Evolutionary conservation across 2,329 filamentous ascomycete genomes (phyloP).

Genomic region (Colletotrichum acutatum): DNA sequence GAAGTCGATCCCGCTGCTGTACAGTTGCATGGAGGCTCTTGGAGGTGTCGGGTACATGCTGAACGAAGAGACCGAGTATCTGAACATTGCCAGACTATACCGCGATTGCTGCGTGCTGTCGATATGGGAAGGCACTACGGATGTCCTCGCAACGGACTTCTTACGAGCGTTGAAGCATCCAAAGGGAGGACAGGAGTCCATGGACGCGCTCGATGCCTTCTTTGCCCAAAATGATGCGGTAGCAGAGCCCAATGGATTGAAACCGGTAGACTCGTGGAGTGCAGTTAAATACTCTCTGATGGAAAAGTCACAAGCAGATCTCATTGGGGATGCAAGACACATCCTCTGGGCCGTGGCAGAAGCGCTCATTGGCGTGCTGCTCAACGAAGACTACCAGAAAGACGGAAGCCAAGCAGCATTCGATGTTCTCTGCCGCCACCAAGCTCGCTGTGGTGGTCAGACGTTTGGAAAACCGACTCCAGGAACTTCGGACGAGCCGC

Average conservation of each 20-base stretch:
- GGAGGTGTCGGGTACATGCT: conserved; percentile 75
- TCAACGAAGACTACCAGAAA: conserved; percentile 52
- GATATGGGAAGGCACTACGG: conserved; percentile 81
- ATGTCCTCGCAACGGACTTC: conserved; percentile 65
- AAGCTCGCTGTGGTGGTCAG: conserved; percentile 36
- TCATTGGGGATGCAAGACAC: conserved; percentile 58
- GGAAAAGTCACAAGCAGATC: conserved; percentile 45
- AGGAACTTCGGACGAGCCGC: background rate
- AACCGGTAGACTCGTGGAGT: conserved; percentile 51
- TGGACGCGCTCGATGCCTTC: conserved; percentile 57
- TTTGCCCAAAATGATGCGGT: conserved; percentile 38
- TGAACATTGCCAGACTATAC: conserved; percentile 73
- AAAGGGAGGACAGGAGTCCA: conserved; percentile 46
- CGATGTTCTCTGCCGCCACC: conserved; percentile 48
- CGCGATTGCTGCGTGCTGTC: conserved; percentile 72
- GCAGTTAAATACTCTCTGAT: conserved; percentile 51
- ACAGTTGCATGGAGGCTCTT: conserved; percentile 71
- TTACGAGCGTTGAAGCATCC: conserved; percentile 57
- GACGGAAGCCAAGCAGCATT: conserved; percentile 49
- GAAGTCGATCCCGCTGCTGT: conserved; percentile 59
- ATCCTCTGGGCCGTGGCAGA: conserved; percentile 57
- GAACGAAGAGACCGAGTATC: conserved; percentile 69
- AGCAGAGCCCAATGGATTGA: conserved; percentile 38
- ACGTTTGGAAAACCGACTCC: background rate
- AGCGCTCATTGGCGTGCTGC: conserved; percentile 54